Base-by-base conservation (phyloP, 306 rosid genomes). In the Ziziphus jujuba region DNA sequence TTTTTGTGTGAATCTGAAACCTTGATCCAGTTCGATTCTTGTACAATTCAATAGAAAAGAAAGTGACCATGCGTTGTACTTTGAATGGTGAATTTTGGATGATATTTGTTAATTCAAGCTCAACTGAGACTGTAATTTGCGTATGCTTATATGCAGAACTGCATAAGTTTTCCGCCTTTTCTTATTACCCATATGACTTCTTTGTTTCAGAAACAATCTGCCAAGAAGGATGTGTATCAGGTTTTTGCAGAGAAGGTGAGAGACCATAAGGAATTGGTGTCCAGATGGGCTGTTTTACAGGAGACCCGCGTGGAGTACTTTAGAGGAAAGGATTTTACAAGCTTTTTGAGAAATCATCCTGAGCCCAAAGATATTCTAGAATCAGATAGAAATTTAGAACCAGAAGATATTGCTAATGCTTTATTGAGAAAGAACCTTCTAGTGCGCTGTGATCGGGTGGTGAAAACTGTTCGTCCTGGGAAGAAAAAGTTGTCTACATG, bases 201-300 rank as follows among this genome's bases (percentile, higher is more conserved):
- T 50, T 80, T 36, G 22, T 64, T 72, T 33, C 85, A 90, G 97
- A 95, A 85, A 72, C 99, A 95, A 82, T 83, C 85, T 64, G 79
- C 82, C 63, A 69, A 87, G 84, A 85, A 95, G 48, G 99, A 95
- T 68, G 84, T 82, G 71, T 88, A 77, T 74, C 96, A 90, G 77
- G 78, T 95, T 76, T 95, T 95, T 81, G 95, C 97, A 23, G 97
- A 95, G 91, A 95, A 95, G 74, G 97, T 88, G 65, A 88, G 99
- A 66, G 99, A 90, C 75, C 81, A 90, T 49, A 90, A 95, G 75
- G 88, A 79, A 43, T 87, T 95, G 79, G 95, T 80, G 73, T 95
- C 99, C 21, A 84, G 96, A 77, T 95, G 99, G 96, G 97, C 97
- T 77, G 92, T 90, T 80, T 78, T 95, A 71, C 97, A 88, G 82